These are phyloP conservation scores for Chaetothyriales sp. DNA, from an alignment of 2,329 filamentous ascomycete genomes.

Conservation along the genomic window DNA sequence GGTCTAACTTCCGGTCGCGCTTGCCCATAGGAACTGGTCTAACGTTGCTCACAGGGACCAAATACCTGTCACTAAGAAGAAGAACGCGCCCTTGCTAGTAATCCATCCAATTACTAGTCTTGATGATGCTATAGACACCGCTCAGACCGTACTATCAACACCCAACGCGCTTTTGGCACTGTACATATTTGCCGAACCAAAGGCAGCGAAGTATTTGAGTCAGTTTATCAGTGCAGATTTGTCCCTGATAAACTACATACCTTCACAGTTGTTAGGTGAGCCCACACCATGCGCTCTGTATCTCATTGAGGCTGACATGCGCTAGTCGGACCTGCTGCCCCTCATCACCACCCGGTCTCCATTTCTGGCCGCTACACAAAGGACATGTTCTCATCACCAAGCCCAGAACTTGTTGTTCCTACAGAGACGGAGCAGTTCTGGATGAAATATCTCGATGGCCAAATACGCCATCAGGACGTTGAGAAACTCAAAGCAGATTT, in stretches of 20 bases:
- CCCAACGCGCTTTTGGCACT: conserved; percentile 27
- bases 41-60: background rate
- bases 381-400: conserved; percentile 32
- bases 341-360: conserved; percentile 1
- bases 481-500: conserved; percentile 12
- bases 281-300: conserved; percentile 28
- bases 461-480: background rate
- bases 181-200: conserved; percentile 40
- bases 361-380: conserved; percentile 27
- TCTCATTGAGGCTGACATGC: conserved; percentile 21
- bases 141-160: conserved; percentile 22
- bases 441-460: conserved; percentile 6
- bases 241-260: conserved; percentile 46
- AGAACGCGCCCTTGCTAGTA: conserved; percentile 30
- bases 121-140: conserved; percentile 41
- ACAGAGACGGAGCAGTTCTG: conserved; percentile 5
- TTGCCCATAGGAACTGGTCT: background rate
- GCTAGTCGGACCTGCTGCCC: conserved; percentile 7
- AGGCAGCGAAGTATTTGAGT: conserved; percentile 44
- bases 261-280: conserved; percentile 37
- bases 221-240: conserved; percentile 41
- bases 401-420: conserved; percentile 30
- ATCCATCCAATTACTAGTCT: conserved; percentile 37
- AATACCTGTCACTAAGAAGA: conserved; percentile 26
- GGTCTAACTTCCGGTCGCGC: conserved; percentile 14